Base-by-base conservation (phyloP, 2,329 filamentous ascomycete species). In the Ophiostoma novo-ulmi region DNA sequence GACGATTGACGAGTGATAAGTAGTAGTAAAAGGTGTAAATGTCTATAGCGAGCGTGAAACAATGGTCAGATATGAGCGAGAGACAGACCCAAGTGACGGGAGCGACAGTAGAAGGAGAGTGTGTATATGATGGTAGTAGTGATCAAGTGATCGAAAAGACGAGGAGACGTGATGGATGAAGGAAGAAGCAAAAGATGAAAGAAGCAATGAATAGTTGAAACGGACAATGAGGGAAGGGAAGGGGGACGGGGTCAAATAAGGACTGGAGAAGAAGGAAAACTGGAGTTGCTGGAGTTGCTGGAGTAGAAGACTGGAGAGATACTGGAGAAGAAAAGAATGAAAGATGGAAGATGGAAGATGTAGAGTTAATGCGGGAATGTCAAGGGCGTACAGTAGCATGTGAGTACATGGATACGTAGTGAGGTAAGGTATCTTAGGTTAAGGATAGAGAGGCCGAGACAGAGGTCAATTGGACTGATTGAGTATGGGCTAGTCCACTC, bases 31-130 rank as follows among this genome's bases (percentile, higher is more conserved):
- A 48, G n/a, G 52, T 36, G 31, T 65, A 6, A 5, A 13, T 31
- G 48, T 58, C 22, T 26, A 58, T 31, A 68, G 52, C 36, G 38
- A 68, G 38, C 36, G 70, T 39, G 26, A 44, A 31, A 39, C 7
- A 64, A 44, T 68, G 71, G 73, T 72, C 73, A 74, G 69, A 71
- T 65, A 64, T 68, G 69, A 75, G 72, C 72, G 73, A 74, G 65
- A 70, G 73, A 72, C 71, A 69, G 72, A 72, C 69, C 69, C 35
- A 31, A n/a, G 39, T n/a, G 64, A 31, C 41, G 39, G 13, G 11
- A 67, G 44, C 38, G n/a, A 61, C 35, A 67, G 66, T 22, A 52
- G 26, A 39, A 52, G 38, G 26, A 70, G 64, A 63, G 58, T 31
- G 35, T 52, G 48, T 69, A 35, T 44, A 22, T 36, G 22, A 58